These are phyloP conservation scores for Lonicera japonica DNA, from an alignment of 129 eudicot species.

Conservation along the genomic window DNA sequence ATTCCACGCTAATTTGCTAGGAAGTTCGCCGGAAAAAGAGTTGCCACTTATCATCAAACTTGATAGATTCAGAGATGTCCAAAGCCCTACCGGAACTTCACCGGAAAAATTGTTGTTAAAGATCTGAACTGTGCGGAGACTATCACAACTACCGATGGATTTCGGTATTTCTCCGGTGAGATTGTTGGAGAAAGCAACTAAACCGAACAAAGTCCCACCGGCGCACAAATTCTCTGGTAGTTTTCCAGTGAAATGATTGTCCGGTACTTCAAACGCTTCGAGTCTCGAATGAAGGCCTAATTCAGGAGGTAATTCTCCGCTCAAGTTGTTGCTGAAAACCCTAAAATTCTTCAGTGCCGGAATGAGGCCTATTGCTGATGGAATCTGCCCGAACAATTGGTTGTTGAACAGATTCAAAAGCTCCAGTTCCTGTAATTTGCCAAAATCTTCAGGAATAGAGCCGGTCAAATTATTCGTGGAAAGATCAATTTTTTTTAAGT, in stretches of 20 bases:
- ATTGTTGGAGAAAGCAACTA: constrained; percentile 64
- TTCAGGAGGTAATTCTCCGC: constrained; percentile 58
- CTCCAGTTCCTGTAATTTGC: constrained; percentile 39
- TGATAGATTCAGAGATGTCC: constrained; percentile 37
- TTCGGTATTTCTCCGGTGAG: constrained; percentile 69
- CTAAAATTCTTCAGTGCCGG: constrained; percentile 29
- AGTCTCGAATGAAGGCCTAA: constrained; percentile 69
- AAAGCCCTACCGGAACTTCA: constrained; percentile 57
- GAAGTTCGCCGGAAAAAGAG: constrained; percentile 62
- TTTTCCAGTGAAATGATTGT: constrained; percentile 61
- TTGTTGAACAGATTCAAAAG: constrained; percentile 47
- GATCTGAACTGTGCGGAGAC: constrained; percentile 44
- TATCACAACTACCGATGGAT: constrained; percentile 47
- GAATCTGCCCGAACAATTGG: constrained; percentile 48
- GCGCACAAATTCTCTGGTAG: constrained; percentile 70
- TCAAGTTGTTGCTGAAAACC: constrained; percentile 44
- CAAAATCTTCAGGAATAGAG: constrained; percentile 51
- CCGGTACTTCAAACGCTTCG: constrained; percentile 61
- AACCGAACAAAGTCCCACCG: constrained; percentile 37
- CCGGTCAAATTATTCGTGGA: constrained; percentile 58
- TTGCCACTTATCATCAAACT: constrained; percentile 44
- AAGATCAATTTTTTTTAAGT: constrained; percentile 48
- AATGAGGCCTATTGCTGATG: constrained; percentile 38
- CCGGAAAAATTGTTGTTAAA: constrained; percentile 56
- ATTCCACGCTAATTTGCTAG: constrained; percentile 50